A percentile compares a stretch with the other conserved stretches of the same genome.
phyloP scores from a whole-genome alignment of 116 monocot genomes.

The Phalaenopsis hybrid region DNA sequence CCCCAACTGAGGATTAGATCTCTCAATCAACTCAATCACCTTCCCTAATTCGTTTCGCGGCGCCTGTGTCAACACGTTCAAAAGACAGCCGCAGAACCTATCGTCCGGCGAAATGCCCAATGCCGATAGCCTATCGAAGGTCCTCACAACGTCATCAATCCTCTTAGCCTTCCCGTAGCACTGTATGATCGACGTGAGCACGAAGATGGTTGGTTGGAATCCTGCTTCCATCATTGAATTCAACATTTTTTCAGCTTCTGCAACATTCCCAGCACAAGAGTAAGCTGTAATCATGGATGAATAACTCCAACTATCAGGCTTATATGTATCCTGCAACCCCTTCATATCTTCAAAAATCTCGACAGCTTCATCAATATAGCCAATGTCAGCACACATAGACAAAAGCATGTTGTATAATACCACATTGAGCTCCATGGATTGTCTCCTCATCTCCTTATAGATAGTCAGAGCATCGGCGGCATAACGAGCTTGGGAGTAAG shows the following conservation, averaged over 20 bases:
- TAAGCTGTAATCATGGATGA: constrained; percentile 77
- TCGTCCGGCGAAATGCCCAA: constrained; percentile 64
- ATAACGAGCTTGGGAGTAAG: constrained; percentile 60
- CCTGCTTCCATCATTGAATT: constrained; percentile 67
- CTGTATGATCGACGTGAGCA: constrained; percentile 75
- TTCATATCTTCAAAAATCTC: constrained; percentile 73
- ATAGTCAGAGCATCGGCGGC: constrained; percentile 50
- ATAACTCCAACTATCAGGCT: constrained; percentile 79
- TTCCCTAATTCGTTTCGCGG: constrained; percentile 51
- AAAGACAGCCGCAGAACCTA: constrained; percentile 68
- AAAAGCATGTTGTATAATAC: constrained; percentile 67
- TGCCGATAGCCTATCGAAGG: constrained; percentile 40
- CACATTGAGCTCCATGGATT: constrained; percentile 32
- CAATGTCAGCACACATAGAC: constrained; percentile 81
- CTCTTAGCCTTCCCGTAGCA: constrained; percentile 70
- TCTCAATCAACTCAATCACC: constrained; percentile 48
- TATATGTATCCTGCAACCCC: constrained; percentile 19
- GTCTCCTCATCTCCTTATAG: constrained; percentile 53
- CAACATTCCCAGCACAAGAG: constrained; percentile 56
- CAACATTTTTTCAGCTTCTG: constrained; percentile 51
- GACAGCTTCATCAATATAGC: constrained; percentile 44
- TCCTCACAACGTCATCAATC: constrained; percentile 46
- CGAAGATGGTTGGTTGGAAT: constrained; percentile 65
- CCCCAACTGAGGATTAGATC: constrained; percentile 41
- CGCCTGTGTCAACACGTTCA: constrained; percentile 60